Evolutionary conservation across 2,329 filamentous ascomycete species (phyloP), one percentile per base, ranked within the genome.

Genomic region (Podosphaera xanthii): DNA sequence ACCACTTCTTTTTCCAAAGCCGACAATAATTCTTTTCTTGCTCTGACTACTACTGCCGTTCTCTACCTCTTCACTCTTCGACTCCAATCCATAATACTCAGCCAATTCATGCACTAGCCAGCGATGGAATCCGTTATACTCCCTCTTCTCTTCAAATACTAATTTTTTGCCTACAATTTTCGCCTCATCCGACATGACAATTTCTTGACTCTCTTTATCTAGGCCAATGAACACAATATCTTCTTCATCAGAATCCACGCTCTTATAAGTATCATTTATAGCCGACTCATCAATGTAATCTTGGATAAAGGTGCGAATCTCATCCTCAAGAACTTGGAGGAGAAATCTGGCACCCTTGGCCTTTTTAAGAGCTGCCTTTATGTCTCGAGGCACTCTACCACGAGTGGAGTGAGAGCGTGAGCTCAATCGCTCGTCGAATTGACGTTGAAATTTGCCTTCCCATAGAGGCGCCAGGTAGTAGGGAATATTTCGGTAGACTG

Each of bases 401-500:
- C 72, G 44, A 2, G 30, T 33, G 38, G 36, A 33, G 9, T 9
- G n/a, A 1, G 40, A 46, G 22, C 33, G 44, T 6, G 1, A 8
- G 33, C 46, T 57, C 38, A 8, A 14, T 10, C 33, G 42, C 48
- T 73, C 73, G 61, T 78, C 76, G 61, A 75, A 75, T 63, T 72
- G 75, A 64, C 78, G 71, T 33, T 75, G 75, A 58, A 75, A 64
- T n/a, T 75, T 72, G 22, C 77, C 76, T 66, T 95, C 89, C 88
- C 89, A 95, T 62, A 88, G 79, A 14, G 85, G 81, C 1, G 91
- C 91, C 59, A 96, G 77, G 68, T 91, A 89, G 74, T 97, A 97
- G 0, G 90, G 92, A 14, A 96, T 82, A 61, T 78, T 53, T 4
- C 74, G 49, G 66, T 84, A 82, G 57, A 87, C 78, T 3, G 83